These are phyloP conservation scores for Cornus controversa DNA, from an alignment of 148 eudicot species.

Conservation along the genomic window DNA sequence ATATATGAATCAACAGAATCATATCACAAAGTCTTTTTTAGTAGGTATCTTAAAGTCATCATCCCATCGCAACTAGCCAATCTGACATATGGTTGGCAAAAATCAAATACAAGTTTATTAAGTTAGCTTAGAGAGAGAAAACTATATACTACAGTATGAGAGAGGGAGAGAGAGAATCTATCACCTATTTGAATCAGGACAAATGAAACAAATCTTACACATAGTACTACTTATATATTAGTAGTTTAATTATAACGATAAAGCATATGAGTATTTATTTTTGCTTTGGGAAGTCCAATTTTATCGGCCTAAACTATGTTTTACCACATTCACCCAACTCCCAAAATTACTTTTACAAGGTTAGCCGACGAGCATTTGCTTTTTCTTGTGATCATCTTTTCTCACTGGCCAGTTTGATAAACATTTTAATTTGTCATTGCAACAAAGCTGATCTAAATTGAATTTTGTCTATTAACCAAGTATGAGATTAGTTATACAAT, in stretches of 20 bases:
- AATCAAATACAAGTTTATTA: background rate
- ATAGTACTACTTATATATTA: background rate
- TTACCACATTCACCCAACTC: background rate
- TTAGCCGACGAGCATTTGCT: background rate
- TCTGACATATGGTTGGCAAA: background rate
- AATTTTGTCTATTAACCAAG: too few species aligned
- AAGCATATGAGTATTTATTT: background rate
- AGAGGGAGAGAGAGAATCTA: slow-evolving; percentile 11
- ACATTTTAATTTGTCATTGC: too few species aligned
- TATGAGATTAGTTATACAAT: too few species aligned
- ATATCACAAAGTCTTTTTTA: background rate
- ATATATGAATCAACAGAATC: too few species aligned
- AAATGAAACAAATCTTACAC: slow-evolving; percentile 15
- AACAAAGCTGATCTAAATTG: too few species aligned
- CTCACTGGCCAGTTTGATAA: background rate
- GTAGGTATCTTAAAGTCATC: background rate
- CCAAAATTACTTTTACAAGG: background rate
- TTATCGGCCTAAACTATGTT: background rate
- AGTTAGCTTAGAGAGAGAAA: too few species aligned
- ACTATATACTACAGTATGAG: background rate
- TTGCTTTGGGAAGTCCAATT: too few species aligned
- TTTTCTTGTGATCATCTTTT: background rate
- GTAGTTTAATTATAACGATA: background rate
- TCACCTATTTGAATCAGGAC: slow-evolving; percentile 31
- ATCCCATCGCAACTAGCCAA: background rate